phyloP scores from a whole-genome alignment of 257 asterid species.

The Prunella vulgaris region DNA sequence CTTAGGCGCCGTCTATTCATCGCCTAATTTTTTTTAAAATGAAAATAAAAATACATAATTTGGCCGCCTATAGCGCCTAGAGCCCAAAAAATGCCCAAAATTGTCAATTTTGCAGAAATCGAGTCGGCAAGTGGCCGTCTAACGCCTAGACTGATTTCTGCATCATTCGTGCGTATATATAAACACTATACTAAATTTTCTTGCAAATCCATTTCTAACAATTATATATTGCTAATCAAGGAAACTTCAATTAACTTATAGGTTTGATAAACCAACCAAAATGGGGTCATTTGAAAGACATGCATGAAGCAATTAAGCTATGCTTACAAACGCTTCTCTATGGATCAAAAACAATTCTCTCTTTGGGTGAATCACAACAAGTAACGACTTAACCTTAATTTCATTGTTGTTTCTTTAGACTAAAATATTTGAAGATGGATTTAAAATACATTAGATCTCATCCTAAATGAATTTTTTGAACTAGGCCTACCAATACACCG shows the following conservation, averaged over 20 bases:
- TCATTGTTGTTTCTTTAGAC: background rate
- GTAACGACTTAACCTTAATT: constrained; percentile 29
- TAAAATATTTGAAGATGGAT: background rate
- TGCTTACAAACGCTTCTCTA: constrained; percentile 51
- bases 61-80: too few relatives aligned
- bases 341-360: constrained; percentile 34
- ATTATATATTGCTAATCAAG: background rate
- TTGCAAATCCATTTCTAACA: background rate
- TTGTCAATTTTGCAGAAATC: too few relatives aligned
- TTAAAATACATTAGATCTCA: background rate
- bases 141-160: too few relatives aligned
- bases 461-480: background rate
- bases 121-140: too few relatives aligned
- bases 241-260: background rate
- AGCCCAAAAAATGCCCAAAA: too few relatives aligned
- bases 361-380: constrained; percentile 58
- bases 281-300: constrained; percentile 73
- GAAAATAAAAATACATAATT: too few relatives aligned
- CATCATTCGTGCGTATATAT: background rate
- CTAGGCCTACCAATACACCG: constrained; percentile 57
- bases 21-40: too few relatives aligned
- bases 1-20: too few relatives aligned
- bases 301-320: constrained; percentile 60
- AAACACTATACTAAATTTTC: background rate
- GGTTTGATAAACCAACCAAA: constrained; percentile 84